These are phyloP conservation scores for Hypocreales sp. DNA, from an alignment of 2,329 filamentous ascomycete genomes.

Conservation along the genomic window DNA sequence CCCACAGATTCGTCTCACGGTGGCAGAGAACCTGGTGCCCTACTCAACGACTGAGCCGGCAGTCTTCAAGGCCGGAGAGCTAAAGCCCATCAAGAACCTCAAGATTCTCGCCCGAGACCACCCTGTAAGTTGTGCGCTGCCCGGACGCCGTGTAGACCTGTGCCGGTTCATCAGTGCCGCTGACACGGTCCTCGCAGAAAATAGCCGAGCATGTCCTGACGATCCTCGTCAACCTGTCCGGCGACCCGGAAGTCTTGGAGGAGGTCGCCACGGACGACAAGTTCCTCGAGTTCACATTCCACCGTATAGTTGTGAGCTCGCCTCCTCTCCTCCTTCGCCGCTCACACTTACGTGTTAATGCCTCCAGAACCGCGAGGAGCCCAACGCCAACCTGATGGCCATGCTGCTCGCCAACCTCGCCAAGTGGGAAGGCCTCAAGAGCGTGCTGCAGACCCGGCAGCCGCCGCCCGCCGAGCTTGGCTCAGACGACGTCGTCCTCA, in stretches of 20 bases:
- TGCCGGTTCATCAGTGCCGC: too few species aligned
- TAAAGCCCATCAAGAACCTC: conserved; percentile 70
- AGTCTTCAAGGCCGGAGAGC: conserved; percentile 70
- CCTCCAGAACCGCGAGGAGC: conserved; percentile 62
- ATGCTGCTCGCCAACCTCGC: conserved; percentile 90
- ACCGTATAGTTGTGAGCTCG: conserved; percentile 53
- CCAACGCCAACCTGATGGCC: conserved; percentile 67
- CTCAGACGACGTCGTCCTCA: conserved; percentile 59
- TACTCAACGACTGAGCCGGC: conserved; percentile 58
- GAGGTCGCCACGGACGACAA: conserved; percentile 61
- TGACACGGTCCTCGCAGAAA: conserved; percentile 35
- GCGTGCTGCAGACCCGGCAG: conserved; percentile 53
- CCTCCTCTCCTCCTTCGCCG: too few species aligned
- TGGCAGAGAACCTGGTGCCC: conserved; percentile 73
- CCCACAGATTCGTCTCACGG: conserved; percentile 75
- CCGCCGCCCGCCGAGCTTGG: conserved; percentile 53
- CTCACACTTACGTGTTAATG: too few species aligned
- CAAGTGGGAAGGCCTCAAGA: conserved; percentile 61
- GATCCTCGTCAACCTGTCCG: conserved; percentile 75
- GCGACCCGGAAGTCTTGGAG: conserved; percentile 61
- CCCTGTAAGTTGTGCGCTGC: conserved; percentile 35
- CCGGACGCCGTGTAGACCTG: too few species aligned
- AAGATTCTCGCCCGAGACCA: conserved; percentile 81
- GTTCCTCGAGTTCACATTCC: conserved; percentile 62
- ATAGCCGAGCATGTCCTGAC: conserved; percentile 89